phyloP scores from a whole-genome alignment of 768 basidiomycete species.

The Mycena galopus region DNA sequence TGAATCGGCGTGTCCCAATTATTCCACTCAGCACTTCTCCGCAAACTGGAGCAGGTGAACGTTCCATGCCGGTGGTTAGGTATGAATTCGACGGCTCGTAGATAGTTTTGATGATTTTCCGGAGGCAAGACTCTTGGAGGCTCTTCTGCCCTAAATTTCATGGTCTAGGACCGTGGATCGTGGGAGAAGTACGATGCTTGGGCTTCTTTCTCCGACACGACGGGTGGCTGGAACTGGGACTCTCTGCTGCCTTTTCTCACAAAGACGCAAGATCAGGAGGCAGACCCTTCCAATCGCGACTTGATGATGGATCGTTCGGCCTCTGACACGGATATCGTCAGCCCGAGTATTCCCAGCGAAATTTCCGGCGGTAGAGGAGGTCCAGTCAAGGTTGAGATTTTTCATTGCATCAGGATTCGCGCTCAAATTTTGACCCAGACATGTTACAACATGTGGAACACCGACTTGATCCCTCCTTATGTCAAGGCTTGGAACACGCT shows the following conservation, averaged over 20 bases:
- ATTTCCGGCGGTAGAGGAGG: not conserved
- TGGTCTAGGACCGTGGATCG: conserved; percentile 23
- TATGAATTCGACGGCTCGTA: too few species aligned
- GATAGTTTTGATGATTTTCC: too few species aligned
- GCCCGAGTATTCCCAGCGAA: not conserved
- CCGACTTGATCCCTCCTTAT: not conserved
- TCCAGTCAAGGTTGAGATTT: conserved; percentile 12
- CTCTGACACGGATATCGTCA: not conserved
- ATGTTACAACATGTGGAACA: not conserved
- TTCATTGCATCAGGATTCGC: not conserved
- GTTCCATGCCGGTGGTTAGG: too few species aligned
- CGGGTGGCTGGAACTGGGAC: conserved; percentile 25
- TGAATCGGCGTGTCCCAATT: too few species aligned
- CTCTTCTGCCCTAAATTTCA: conserved; percentile 12
- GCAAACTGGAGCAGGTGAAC: too few species aligned
- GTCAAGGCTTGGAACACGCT: conserved; percentile 23
- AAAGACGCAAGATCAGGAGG: conserved; percentile 2
- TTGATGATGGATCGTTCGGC: conserved; percentile 3
- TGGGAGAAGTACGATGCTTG: conserved; percentile 26
- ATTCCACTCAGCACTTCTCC: too few species aligned
- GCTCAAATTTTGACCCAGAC: not conserved
- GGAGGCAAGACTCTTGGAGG: too few species aligned
- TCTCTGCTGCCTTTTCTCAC: conserved; percentile 3
- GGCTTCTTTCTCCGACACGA: not conserved
- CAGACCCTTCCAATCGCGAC: not conserved